Evolutionary conservation across 1,284 basidiomycete species (phyloP), one percentile per base, ranked within the genome.

Genomic region (Blastosporella zonata): DNA sequence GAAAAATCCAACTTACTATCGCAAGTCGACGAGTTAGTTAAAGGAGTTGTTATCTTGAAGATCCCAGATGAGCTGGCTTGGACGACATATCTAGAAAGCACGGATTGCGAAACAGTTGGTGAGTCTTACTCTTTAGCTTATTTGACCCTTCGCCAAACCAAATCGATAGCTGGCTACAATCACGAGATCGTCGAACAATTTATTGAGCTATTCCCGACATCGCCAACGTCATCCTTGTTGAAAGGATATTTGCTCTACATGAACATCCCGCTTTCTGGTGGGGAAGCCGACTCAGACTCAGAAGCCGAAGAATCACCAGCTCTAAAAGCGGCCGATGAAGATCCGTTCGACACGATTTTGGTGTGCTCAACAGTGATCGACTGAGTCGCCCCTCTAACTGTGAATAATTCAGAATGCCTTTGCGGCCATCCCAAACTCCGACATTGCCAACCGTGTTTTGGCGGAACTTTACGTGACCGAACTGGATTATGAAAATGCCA

Each of bases 51-150:
- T 8, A 67, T 93, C 5, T 71, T 97, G 23, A 72, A 75, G 23
- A 75, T 93, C n/a, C 77, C 81, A 0, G 84, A 95, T 58, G 82
- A 87, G 55, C 58, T 86, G 12, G 90, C 90, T 0, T 97, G 93
- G 93, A 75, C 69, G 27, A 66, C 91, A 15, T 82, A 77, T 54
- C 72, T 98, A 34, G 92, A 98, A 60, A 81, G 84, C 58, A 80
- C 74, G 41, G 86, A 98, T 61, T 75, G 74, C 37, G 78, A 78
- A n/a, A 74, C 74, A 6, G 73, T 92, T 9, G 78, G 88, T 92
- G 61, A 58, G 80, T 64, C 23, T 23, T 41, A 47, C 18, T n/a
- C 18, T 22, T 15, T 18, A 37, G 9, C 15, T 34, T 21, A n/a
- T 12, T 17, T 33, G 33, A 12, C 6, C 38, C 21, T 27, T 28